Conservation (phyloP, 495 filamentous ascomycete species). For the Penicillium cataractarum region DNA sequence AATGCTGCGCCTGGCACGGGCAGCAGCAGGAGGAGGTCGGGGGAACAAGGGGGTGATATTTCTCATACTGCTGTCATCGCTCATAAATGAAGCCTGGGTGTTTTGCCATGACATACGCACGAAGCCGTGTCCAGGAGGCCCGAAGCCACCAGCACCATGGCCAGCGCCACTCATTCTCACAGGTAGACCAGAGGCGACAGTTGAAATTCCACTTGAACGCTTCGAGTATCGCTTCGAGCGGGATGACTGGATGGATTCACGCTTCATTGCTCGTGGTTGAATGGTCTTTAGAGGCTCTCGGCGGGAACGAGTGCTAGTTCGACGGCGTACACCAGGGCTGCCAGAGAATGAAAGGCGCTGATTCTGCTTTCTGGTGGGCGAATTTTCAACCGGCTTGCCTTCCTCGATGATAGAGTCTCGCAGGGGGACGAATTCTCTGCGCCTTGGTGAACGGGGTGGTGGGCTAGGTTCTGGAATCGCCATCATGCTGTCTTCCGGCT, state of each 20-base stretch:
- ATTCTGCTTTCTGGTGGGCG: conserved; percentile 30
- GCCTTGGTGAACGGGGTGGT: conserved; percentile 37
- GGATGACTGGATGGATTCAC: conserved; percentile 45
- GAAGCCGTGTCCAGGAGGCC: conserved; percentile 47
- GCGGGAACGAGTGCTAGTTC: conserved; percentile 36
- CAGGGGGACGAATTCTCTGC: conserved; percentile 34
- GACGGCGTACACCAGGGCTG: conserved; percentile 38
- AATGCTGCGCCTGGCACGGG: conserved; percentile 35
- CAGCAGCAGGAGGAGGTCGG: conserved; percentile 40
- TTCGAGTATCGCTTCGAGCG: conserved; percentile 47
- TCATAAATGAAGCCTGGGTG: conserved; percentile 40
- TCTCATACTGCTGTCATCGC: conserved; percentile 42
- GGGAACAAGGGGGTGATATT: conserved; percentile 46
- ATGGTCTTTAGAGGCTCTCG: conserved; percentile 46
- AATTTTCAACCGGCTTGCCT: conserved; percentile 24
- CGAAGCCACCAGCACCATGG: conserved; percentile 53
- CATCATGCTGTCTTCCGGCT: conserved; percentile 23
- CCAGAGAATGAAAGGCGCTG: conserved; percentile 38
- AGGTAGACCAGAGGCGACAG: conserved; percentile 42
- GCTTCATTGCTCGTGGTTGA: conserved; percentile 47
- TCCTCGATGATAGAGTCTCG: conserved; percentile 31
- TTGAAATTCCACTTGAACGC: conserved; percentile 49
- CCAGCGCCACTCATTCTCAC: conserved; percentile 50
- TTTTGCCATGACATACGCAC: conserved; percentile 56
- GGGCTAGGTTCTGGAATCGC: conserved; percentile 28